These are phyloP conservation scores for Aquilaria agallochum DNA, from an alignment of 441 rosid genomes.

Conservation along the genomic window DNA sequence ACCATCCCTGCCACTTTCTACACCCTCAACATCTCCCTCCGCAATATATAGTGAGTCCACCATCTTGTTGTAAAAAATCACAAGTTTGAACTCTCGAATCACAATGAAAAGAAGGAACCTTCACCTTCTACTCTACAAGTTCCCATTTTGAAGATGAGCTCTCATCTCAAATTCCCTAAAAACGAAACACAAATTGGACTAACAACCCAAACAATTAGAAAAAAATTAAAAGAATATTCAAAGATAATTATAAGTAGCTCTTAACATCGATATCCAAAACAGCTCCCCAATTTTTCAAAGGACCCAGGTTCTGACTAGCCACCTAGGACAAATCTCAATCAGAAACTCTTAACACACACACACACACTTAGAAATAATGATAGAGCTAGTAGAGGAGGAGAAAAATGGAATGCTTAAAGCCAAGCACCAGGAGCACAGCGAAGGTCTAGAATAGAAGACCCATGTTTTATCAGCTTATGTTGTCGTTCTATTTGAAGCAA, in stretches of 20 bases:
- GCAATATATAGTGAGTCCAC: too few species aligned
- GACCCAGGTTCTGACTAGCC: constrained; percentile 90
- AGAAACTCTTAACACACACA: constrained; percentile 4
- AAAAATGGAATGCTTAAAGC: constrained; percentile 67
- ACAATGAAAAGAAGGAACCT: constrained; percentile 76
- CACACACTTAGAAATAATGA: too few species aligned
- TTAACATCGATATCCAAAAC: constrained; percentile 89
- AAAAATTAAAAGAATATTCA: not conserved
- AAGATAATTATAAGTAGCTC: constrained; percentile 32
- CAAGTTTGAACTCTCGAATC: constrained; percentile 73
- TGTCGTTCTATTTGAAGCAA: constrained; percentile 89
- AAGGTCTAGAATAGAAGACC: constrained; percentile 89
- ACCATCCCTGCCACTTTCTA: too few species aligned
- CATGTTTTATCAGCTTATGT: constrained; percentile 68
- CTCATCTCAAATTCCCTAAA: not conserved
- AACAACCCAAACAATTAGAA: not conserved
- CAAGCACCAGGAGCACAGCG: constrained; percentile 99
- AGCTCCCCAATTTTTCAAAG: constrained; percentile 65
- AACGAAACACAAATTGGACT: constrained; percentile 1
- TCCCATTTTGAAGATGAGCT: not conserved
- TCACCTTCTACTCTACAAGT: constrained; percentile 86
- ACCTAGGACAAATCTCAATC: constrained; percentile 33
- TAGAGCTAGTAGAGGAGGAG: not conserved
- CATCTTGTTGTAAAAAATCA: too few species aligned
- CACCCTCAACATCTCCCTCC: too few species aligned